Percentiles rank a stretch among this genome's conserved stretches.
Evolutionary conservation across 2,329 filamentous ascomycete genomes (phyloP).

Genomic region (Grosmannia huntii): DNA sequence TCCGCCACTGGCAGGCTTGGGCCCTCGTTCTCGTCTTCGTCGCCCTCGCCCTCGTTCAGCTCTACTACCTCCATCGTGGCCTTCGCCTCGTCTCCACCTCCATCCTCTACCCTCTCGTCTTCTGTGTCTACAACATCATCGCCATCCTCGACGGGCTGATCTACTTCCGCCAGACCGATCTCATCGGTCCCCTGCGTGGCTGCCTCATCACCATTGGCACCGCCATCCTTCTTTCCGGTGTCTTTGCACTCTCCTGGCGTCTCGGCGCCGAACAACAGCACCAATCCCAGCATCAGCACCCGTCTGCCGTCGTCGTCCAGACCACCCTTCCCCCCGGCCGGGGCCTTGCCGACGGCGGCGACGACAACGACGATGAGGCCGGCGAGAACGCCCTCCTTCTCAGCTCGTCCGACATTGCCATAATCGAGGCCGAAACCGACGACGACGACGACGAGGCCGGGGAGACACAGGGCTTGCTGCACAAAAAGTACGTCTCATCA

Average conservation of each 20-base stretch:
- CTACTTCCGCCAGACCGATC: conserved; percentile 82
- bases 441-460: conserved; percentile 19
- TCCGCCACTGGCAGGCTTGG: conserved; percentile 92
- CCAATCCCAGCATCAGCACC: conserved; percentile 21
- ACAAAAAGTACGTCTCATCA: conserved; percentile 14
- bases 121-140: conserved; percentile 98
- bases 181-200: conserved; percentile 63
- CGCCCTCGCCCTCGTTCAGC: conserved; percentile 69
- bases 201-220: conserved; percentile 79
- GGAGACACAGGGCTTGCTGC: conserved; percentile 9
- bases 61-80: conserved; percentile 90
- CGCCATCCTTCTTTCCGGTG: conserved; percentile 70
- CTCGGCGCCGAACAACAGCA: conserved; percentile 57
- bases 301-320: conserved; percentile 40
- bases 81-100: conserved; percentile 92
- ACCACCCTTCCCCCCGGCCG: conserved; percentile 71
- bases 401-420: conserved; percentile 26
- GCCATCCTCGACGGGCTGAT: conserved; percentile 95
- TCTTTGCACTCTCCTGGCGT: conserved; percentile 87
- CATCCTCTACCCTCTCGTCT: conserved; percentile 90
- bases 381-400: conserved; percentile 42
- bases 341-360: conserved; percentile 61
- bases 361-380: conserved; percentile 30
- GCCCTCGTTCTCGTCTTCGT: conserved; percentile 73
- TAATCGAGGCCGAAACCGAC: conserved; percentile 13